Evolutionary conservation across 139 green algal species (phyloP).

Genomic region (Tetraselmis striata): DNA sequence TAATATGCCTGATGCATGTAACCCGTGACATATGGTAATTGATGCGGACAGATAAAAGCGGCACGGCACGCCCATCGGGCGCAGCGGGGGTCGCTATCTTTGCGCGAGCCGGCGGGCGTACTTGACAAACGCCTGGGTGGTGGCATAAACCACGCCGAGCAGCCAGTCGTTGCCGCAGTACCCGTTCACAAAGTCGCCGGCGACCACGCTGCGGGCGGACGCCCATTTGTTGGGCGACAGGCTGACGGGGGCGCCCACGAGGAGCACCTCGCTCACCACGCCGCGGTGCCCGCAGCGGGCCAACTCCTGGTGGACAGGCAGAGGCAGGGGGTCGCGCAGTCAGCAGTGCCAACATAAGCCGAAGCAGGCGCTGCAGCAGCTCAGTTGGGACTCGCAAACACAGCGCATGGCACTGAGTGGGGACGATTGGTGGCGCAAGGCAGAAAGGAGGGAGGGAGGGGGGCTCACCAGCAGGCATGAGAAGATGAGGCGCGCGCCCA

Average conservation of each 20-base stretch:
- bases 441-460: neutral
- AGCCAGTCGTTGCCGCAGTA: slow-evolving; percentile 76
- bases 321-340: too few species aligned
- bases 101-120: neutral
- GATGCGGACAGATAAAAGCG: neutral
- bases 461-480: slow-evolving; percentile 55
- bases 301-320: neutral
- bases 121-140: neutral
- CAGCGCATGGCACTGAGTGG: neutral
- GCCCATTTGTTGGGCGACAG: slow-evolving; percentile 23
- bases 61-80: too few species aligned
- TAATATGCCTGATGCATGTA: too few species aligned
- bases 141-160: slow-evolving; percentile 51
- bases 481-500: slow-evolving; percentile 64
- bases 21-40: neutral
- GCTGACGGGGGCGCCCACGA: neutral
- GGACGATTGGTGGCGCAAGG: neutral
- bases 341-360: too few species aligned
- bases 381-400: neutral
- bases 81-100: too few species aligned
- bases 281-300: neutral
- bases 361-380: too few species aligned
- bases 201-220: slow-evolving; percentile 53
- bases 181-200: slow-evolving; percentile 71
- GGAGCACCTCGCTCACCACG: neutral